Base-by-base conservation (phyloP, 805 yeast species). In the Pichia heedii region DNA sequence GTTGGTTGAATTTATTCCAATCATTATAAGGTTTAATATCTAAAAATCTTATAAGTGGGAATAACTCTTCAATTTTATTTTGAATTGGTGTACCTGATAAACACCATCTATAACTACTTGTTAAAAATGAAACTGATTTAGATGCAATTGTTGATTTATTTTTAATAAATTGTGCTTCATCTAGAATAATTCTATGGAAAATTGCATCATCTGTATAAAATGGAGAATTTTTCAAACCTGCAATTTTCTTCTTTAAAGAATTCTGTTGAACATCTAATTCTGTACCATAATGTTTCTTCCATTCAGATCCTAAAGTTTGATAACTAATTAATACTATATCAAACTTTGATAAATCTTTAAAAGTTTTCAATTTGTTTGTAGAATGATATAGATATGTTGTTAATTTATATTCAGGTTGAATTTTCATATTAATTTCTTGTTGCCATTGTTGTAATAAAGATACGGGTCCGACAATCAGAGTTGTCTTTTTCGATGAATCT, bases 401-500 rank as follows among this genome's bases (percentile, higher is more conserved):
- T 22, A 81, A 54, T 4, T 61, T 54, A 18, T 65, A 58, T 2
- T 66, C 61, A 0, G 67, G 66, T 46, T 76, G 76, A 5, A 87
- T 65, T 51, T 86, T 83, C 18, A 78, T 68, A 50, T 68, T 68
- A 30, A 87, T 65, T 60, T 90, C 97, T 36, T 77, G 77, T 26
- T 74, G 73, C 98, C 98, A 90, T 53, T 89, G 96, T 36, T 79
- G 69, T 41, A 90, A 65, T 33, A 93, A 69, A 0, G 96, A 82
- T 13, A 90, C 95, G 0, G 98, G 97, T 0, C 95, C 94, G n/a
- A 90, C 77, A 40, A 90, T 74, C 47, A 90, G 67, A 29, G 80
- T 85, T 0, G 86, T 76, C 48, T 72, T 76, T 34, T 61, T 49
- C 1, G 62, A 50, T 18, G 63, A 33, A 22, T 49, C 52, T 13